Evolutionary conservation across 2,329 filamentous ascomycete genomes (phyloP), one percentile per base, ranked within the genome.

Genomic region (Arachnopeziza araneosa): DNA sequence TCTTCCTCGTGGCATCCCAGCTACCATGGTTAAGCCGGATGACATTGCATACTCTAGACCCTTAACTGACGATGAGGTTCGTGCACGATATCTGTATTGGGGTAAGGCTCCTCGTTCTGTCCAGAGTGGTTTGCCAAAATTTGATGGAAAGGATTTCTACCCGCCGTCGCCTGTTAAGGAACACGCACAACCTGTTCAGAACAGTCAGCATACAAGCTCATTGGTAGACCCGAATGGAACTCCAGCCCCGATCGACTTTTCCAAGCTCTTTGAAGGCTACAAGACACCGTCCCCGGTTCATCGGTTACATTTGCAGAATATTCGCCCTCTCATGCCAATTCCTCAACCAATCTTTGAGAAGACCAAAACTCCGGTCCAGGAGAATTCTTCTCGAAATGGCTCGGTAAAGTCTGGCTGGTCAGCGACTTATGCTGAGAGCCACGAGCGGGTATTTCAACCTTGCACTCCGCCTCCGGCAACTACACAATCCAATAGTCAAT

Each of bases 91-190:
- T 63, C 72, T 85, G 63, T 87, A 85, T 69, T 87, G 83, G 82
- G 83, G 81, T 10, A 80, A 81, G 51, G 79, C 80, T 19, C 78
- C 83, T 50, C 76, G 73, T 30, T 77, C 79, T 64, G 75, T 77
- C 14, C 76, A 80, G 54, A 77, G 75, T 36, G 65, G 83, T 1
- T 73, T 86, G 50, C 84, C 84, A 36, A 86, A 84, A 70, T 88
- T 84, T 66, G 84, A 87, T 64, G 84, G 85, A 24, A 85, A 84
- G 69, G 79, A 86, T 68, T 87, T 87, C 65, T 87, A 86, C 63
- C 82, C 80, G 30, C 74, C 82, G 2, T 85, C 83, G 0, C 81
- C 82, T 1, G 69, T 72, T 63, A 82, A 81, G 68, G 67, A 72
- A 24, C 50, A 23, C 7, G 26, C 32, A n/a, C 36, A 44, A 44